Percentiles rank a stretch among this genome's conserved stretches.
Evolutionary conservation across 2,329 filamentous ascomycete species (phyloP).

Genomic region (Beauveria bassiana): DNA sequence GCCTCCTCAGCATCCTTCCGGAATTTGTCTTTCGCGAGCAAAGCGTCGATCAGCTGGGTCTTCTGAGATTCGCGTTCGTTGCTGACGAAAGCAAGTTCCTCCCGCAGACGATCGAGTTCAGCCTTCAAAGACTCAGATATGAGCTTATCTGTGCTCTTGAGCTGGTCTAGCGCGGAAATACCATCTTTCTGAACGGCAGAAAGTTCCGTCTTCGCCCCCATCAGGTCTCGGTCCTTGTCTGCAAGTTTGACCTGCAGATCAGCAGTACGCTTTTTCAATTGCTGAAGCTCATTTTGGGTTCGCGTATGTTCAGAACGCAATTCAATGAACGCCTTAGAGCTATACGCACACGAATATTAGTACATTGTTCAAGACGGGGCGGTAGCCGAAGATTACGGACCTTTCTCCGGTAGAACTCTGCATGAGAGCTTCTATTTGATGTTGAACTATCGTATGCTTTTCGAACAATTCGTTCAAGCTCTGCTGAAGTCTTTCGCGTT

Average conservation of each 20-base stretch:
- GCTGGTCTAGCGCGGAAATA: conserved; percentile 45
- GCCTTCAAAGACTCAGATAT: conserved; percentile 50
- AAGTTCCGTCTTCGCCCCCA: conserved; percentile 45
- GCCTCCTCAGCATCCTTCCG: conserved; percentile 45
- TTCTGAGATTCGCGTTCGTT: conserved; percentile 50
- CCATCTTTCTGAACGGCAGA: conserved; percentile 47
- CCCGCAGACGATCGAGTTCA: conserved; percentile 49
- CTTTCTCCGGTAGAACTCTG: conserved; percentile 44
- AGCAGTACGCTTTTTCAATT: conserved; percentile 32
- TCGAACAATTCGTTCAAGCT: conserved; percentile 51
- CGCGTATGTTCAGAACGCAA: conserved; percentile 41
- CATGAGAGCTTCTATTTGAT: conserved; percentile 49
- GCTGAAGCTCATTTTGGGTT: conserved; percentile 39
- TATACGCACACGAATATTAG: conserved; percentile 37
- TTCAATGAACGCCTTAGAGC: conserved; percentile 44
- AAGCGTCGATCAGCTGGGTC: conserved; percentile 50
- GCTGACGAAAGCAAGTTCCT: conserved; percentile 39
- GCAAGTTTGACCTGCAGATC: conserved; percentile 41
- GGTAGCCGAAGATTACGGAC: conserved; percentile 36
- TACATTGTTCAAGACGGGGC: conserved; percentile 11
- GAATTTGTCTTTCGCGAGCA: conserved; percentile 53
- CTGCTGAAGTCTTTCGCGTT: conserved; percentile 43
- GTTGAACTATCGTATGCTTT: conserved; percentile 48
- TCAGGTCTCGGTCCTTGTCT: conserved; percentile 48
- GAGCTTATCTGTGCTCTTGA: conserved; percentile 52